A percentile compares a stretch with the other conserved stretches of the same genome.
Conservation (phyloP, 2,329 filamentous ascomycete genomes). For the Colletotrichum caudatum region DNA sequence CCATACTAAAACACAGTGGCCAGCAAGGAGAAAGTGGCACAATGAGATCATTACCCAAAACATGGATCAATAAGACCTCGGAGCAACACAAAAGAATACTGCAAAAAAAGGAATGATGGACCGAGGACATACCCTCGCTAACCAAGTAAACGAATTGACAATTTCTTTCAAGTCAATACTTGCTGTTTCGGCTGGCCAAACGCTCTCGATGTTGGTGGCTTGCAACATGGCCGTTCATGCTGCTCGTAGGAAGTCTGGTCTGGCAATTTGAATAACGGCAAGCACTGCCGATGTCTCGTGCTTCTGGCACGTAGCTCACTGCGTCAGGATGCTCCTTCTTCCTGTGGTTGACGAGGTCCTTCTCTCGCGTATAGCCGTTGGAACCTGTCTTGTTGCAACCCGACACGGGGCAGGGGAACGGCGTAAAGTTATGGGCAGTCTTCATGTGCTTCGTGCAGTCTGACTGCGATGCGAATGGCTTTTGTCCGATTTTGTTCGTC, state of each 20-base stretch:
- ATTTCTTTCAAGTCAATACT: not conserved
- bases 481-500: too few relatives aligned
- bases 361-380: constrained; percentile 45
- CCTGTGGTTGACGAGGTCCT: constrained; percentile 46
- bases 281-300: not conserved
- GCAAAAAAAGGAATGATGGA: not conserved
- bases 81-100: not conserved
- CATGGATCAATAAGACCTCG: not conserved
- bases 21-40: not conserved
- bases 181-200: not conserved
- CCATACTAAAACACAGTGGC: not conserved
- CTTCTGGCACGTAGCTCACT: not conserved
- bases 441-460: too few relatives aligned
- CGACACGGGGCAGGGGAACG: constrained; percentile 48
- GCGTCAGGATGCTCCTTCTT: constrained; percentile 42
- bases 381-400: constrained; percentile 47
- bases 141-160: not conserved
- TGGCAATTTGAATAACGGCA: not conserved
- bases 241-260: not conserved
- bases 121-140: not conserved
- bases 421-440: constrained; percentile 48
- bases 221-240: not conserved
- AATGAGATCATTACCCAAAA: not conserved
- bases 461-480: too few relatives aligned
- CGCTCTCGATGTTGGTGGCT: fast-evolving